Evolutionary conservation across 352 stramenopile genomes (phyloP).

Genomic region (Phytopythium oedochilum): DNA sequence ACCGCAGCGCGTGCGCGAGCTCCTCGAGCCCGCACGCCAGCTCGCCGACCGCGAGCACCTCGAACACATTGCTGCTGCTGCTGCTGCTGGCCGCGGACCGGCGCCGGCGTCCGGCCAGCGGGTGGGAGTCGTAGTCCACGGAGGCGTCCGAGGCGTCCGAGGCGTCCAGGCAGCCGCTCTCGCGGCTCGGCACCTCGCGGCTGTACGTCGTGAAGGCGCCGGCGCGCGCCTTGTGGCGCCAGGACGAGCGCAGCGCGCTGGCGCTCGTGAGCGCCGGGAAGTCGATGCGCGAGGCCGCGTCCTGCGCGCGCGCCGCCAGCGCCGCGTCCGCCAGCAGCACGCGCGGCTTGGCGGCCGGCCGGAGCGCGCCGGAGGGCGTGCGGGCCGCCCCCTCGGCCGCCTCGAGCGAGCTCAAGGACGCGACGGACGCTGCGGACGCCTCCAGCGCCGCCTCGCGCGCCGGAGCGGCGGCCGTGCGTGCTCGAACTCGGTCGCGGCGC

Average conservation of each 20-base stretch:
- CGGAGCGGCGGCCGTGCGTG: too few relatives aligned
- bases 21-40: conserved; percentile 6
- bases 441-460: too few relatives aligned
- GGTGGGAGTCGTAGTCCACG: too few relatives aligned
- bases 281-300: conserved; percentile 56
- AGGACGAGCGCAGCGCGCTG: background rate
- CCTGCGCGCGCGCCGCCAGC: conserved; percentile 67
- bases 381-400: too few relatives aligned
- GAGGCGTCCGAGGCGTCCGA: background rate
- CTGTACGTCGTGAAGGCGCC: conserved; percentile 2
- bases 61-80: background rate
- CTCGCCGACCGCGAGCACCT: conserved; percentile 2
- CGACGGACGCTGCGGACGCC: too few relatives aligned
- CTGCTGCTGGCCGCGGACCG: background rate
- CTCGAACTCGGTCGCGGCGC: too few relatives aligned
- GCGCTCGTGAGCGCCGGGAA: conserved; percentile 4
- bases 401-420: too few relatives aligned
- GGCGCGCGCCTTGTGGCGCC: background rate
- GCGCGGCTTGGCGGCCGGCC: background rate
- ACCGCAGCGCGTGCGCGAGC: conserved; percentile 29
- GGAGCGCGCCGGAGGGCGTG: too few relatives aligned
- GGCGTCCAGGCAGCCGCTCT: background rate
- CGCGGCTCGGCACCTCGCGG: background rate
- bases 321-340: conserved; percentile 37
- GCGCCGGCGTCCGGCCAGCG: background rate